A percentile compares a stretch with the other conserved stretches of the same genome.
These are phyloP conservation scores for Mortierella claussenii DNA, from an alignment of 192 early-diverging fungal genomes.

Conservation along the genomic window DNA sequence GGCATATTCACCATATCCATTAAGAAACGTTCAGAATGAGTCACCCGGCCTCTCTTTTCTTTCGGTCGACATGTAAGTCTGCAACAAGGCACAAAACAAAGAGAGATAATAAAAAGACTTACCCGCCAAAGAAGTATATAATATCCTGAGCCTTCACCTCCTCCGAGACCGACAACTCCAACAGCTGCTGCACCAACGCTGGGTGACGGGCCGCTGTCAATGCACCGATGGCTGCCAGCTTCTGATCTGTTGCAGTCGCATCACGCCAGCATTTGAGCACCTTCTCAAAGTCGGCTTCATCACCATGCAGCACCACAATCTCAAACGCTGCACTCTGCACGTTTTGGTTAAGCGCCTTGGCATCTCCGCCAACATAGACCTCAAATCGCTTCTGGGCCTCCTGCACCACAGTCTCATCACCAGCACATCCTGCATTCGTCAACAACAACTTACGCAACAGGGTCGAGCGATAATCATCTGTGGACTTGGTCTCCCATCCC, in stretches of 20 bases:
- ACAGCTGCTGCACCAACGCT: slow-evolving; percentile 66
- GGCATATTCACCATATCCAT: no score
- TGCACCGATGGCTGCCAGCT: slow-evolving; percentile 69
- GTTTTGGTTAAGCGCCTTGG: slow-evolving; percentile 79
- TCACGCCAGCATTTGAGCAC: slow-evolving; percentile 72
- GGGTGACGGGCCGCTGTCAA: slow-evolving; percentile 67
- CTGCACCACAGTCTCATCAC: slow-evolving; percentile 68
- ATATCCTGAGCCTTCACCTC: slow-evolving; percentile 81
- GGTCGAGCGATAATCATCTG: slow-evolving; percentile 80
- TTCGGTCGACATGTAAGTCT: no score
- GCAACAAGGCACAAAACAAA: background rate
- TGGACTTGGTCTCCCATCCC: slow-evolving; percentile 79
- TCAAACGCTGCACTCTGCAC: slow-evolving; percentile 77
- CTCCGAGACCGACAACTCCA: slow-evolving; percentile 72
- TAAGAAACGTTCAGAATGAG: no score
- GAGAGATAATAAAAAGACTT: slow-evolving; percentile 4
- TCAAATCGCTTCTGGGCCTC: slow-evolving; percentile 80
- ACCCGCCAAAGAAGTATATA: slow-evolving; percentile 59
- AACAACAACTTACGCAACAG: slow-evolving; percentile 83
- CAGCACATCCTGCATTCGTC: slow-evolving; percentile 73
- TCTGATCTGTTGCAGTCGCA: slow-evolving; percentile 71
- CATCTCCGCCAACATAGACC: slow-evolving; percentile 69
- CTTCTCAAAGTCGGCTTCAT: slow-evolving; percentile 70
- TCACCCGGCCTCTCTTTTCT: no score
- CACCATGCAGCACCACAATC: slow-evolving; percentile 73